Percentiles rank a stretch among this genome's conserved stretches.
Conservation (phyloP, 306 rosid genomes). For the Adenanthera pavonina region DNA sequence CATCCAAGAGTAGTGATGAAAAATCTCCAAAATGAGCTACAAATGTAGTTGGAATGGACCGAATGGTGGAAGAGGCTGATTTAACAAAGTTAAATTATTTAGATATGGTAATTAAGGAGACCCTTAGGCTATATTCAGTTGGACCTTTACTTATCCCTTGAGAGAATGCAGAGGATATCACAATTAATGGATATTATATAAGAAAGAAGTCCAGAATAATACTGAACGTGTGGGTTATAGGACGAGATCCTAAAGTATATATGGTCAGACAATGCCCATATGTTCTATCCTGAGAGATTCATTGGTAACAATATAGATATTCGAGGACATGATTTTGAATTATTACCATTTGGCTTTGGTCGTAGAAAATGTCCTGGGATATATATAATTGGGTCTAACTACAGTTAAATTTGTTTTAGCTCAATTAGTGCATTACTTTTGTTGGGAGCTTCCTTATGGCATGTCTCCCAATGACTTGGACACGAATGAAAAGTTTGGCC, state of each 20-base stretch:
- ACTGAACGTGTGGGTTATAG: conserved; percentile 42
- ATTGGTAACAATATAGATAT: background rate
- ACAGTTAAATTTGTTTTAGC: too few species aligned
- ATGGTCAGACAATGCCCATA: conserved; percentile 33
- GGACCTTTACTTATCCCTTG: conserved; percentile 16
- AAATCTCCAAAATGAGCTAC: conserved; percentile 43
- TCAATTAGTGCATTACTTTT: conserved; percentile 41
- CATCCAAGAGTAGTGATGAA: conserved; percentile 42
- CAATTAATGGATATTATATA: conserved; percentile 41
- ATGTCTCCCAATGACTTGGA: conserved; percentile 31
- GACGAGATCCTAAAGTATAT: conserved; percentile 30
- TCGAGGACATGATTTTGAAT: conserved; percentile 34
- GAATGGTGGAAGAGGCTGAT: conserved; percentile 39
- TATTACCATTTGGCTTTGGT: conserved; percentile 53
- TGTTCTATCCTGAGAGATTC: conserved; percentile 43
- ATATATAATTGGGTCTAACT: too few species aligned
- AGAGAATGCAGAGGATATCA: conserved; percentile 30
- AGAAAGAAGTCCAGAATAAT: conserved; percentile 28
- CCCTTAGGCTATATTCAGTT: conserved; percentile 33
- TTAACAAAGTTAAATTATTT: conserved; percentile 38
- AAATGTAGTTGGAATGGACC: conserved; percentile 35
- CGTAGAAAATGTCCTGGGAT: conserved; percentile 36
- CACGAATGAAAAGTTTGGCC: conserved; percentile 39
- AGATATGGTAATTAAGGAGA: conserved; percentile 50
- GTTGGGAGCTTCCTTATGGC: conserved; percentile 41